Conservation (phyloP, 768 basidiomycete species). For the Naganishia antarctica region DNA sequence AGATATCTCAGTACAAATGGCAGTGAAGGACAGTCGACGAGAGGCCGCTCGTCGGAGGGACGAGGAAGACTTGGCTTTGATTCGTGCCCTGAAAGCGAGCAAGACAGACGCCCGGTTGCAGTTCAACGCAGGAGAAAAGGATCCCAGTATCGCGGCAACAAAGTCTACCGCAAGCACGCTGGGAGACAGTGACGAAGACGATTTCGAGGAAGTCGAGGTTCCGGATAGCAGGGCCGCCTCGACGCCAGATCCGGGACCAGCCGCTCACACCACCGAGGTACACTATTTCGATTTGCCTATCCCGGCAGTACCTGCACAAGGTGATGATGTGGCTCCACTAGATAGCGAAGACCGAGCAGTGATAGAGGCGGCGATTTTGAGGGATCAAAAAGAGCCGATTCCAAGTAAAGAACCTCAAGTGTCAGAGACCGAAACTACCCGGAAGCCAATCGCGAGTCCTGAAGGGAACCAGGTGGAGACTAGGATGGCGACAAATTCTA, state of each 20-base stretch:
- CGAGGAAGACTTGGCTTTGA: conserved; percentile 24
- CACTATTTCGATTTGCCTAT: background rate
- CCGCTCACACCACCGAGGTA: conserved; percentile 69
- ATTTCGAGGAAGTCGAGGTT: conserved; percentile 43
- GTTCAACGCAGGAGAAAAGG: conserved; percentile 22
- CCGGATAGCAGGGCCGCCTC: conserved; percentile 29
- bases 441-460: no score
- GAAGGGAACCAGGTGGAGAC: no score
- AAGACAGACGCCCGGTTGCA: conserved; percentile 22
- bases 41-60: conserved; percentile 25
- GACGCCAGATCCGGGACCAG: conserved; percentile 27
- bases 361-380: conserved; percentile 3
- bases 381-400: background rate
- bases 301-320: background rate
- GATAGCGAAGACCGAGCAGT: conserved; percentile 1
- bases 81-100: conserved; percentile 22
- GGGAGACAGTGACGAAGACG: conserved; percentile 36
- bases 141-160: conserved; percentile 16
- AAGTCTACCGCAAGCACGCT: conserved; percentile 5
- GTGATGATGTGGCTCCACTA: background rate
- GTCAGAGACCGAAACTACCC: no score
- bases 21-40: background rate
- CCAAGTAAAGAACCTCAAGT: no score
- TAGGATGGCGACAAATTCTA: no score
- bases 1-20: conserved; percentile 21